Evolutionary conservation across 176 grass and related monocot genomes (phyloP).

Genomic region (Alloteropsis semialata): DNA sequence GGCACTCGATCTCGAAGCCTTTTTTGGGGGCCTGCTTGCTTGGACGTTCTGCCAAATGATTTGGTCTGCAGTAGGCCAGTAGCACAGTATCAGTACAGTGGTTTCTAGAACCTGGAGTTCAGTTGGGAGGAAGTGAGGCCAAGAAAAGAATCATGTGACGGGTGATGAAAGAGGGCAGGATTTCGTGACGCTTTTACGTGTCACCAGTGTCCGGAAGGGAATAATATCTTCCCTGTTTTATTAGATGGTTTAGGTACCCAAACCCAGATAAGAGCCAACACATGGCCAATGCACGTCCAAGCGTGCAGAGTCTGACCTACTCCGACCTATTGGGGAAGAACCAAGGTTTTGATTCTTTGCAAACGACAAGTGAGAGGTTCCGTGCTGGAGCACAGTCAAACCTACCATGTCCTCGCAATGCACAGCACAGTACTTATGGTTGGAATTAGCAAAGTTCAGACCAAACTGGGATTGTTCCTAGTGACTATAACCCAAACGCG

Average conservation of each 20-base stretch:
- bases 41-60: conserved; percentile 30
- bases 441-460: conserved; percentile 21
- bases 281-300: conserved; percentile 19
- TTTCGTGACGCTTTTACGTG: not conserved
- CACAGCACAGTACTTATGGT: not conserved
- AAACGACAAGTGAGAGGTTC: not conserved
- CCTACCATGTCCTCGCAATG: not conserved
- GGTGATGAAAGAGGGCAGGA: not conserved
- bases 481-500: not conserved
- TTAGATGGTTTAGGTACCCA: conserved; percentile 19
- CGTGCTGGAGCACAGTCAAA: conserved; percentile 24
- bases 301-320: conserved; percentile 31
- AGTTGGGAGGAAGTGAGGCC: not conserved
- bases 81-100: not conserved
- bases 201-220: not conserved
- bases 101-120: not conserved
- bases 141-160: conserved; percentile 25
- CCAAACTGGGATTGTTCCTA: not conserved
- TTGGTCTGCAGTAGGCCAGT: not conserved
- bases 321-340: conserved; percentile 2
- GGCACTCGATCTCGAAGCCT: conserved; percentile 8
- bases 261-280: conserved; percentile 12
- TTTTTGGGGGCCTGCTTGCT: conserved; percentile 1
- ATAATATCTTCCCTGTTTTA: not conserved
- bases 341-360: not conserved